phyloP scores from a whole-genome alignment of 2,329 filamentous ascomycete genomes.

The Cladosporium oxysporum region DNA sequence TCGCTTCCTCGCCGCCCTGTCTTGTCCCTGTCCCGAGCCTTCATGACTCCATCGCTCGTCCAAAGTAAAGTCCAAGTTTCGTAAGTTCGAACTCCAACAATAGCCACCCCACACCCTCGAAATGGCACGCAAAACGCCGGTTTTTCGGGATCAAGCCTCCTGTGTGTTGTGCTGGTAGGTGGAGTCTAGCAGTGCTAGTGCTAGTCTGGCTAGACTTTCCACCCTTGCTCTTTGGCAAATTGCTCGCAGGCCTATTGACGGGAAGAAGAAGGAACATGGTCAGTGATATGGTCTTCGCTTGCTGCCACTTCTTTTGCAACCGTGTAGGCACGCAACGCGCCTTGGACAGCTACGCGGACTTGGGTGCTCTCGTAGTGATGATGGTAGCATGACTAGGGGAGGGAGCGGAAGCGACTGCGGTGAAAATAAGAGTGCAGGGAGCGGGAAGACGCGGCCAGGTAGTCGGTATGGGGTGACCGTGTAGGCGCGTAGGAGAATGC shows the following conservation, averaged over 20 bases:
- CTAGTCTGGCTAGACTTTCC: slow-evolving; percentile 35
- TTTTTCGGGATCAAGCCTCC: not conserved
- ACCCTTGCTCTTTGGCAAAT: slow-evolving; percentile 85
- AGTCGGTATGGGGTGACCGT: not conserved
- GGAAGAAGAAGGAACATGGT: not conserved
- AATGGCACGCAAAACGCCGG: not conserved
- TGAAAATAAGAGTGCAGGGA: not conserved
- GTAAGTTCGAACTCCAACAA: not conserved
- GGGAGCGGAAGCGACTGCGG: not conserved
- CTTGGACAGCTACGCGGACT: not conserved
- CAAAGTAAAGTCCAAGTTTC: not conserved
- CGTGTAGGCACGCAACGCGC: not conserved
- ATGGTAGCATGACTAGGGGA: not conserved
- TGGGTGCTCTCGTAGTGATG: not conserved
- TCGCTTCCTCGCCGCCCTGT: not conserved
- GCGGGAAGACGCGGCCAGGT: not conserved
- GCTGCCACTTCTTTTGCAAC: not conserved
- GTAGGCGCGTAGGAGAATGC: not conserved
- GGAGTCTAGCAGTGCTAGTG: not conserved
- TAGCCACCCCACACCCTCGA: not conserved
- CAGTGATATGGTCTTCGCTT: not conserved
- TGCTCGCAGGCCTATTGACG: slow-evolving; percentile 72
- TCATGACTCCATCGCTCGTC: not conserved
- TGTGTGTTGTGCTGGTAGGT: not conserved
- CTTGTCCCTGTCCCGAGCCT: not conserved